Percentiles rank a stretch among this genome's conserved stretches.
These are phyloP conservation scores for Amyloporia xantha DNA, from an alignment of 768 basidiomycete species.

Conservation along the genomic window DNA sequence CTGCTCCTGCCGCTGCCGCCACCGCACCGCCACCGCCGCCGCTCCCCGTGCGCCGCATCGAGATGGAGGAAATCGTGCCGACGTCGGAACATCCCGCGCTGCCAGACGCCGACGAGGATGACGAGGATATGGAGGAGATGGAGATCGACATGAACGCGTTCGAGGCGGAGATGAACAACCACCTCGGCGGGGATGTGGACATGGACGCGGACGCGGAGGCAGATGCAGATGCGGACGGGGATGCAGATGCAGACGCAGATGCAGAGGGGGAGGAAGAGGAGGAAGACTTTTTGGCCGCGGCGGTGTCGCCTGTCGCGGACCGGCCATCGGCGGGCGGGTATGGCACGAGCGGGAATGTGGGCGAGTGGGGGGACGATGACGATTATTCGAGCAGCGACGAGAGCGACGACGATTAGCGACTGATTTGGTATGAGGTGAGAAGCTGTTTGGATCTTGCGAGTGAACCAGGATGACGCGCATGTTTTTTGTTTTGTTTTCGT, in stretches of 20 bases:
- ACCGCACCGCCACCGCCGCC: slow-evolving; percentile 6
- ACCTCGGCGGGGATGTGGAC: slow-evolving; percentile 3
- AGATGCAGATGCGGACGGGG: slow-evolving; percentile 7
- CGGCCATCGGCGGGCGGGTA: slow-evolving; percentile 8
- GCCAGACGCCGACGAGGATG: slow-evolving; percentile 2
- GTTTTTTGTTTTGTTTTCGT: background rate
- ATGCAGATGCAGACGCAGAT: slow-evolving; percentile 8
- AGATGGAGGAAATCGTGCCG: slow-evolving; percentile 24
- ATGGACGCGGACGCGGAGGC: background rate
- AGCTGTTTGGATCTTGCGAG: background rate
- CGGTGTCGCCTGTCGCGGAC: slow-evolving; percentile 15
- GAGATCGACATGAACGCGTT: slow-evolving; percentile 18
- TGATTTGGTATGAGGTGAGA: background rate
- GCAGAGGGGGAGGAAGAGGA: slow-evolving; percentile 16
- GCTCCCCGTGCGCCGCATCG: slow-evolving; percentile 11
- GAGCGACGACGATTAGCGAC: slow-evolving; percentile 22
- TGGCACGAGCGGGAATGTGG: slow-evolving; percentile 4
- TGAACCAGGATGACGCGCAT: background rate
- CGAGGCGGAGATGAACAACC: slow-evolving; percentile 12
- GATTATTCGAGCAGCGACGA: slow-evolving; percentile 22
- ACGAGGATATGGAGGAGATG: slow-evolving; percentile 14
- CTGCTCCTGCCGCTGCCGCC: slow-evolving; percentile 2
- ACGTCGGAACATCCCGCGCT: slow-evolving; percentile 2
- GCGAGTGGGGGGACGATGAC: slow-evolving; percentile 22
- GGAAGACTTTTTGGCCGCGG: slow-evolving; percentile 14